Evolutionary conservation across 1,284 basidiomycete species (phyloP), one percentile per base, ranked within the genome.

Genomic region (Ganoderma boninense): DNA sequence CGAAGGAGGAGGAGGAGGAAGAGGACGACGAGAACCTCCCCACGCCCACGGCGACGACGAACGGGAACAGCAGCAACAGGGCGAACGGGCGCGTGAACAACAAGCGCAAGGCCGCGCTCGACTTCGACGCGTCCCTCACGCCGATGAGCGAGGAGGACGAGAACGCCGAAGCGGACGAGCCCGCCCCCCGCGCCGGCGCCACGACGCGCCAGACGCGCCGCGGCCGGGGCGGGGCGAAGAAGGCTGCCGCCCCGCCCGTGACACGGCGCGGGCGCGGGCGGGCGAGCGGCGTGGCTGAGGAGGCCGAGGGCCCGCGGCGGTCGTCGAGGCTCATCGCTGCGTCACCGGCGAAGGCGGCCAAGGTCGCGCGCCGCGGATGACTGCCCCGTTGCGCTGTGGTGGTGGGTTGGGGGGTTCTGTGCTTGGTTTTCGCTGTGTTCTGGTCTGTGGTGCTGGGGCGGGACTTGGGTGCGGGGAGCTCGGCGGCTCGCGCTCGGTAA

Each of bases 21-120:
- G 67, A 40, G 52, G 62, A 68, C 20, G 66, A 66, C 26, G 56
- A 69, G 49, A 32, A 35, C 29, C 29, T 57, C 14, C 54, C 16
- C 14, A 35, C 54, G 3, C 29, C 32, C 14, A 57, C 26, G 0
- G 26, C 54, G 29, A 56, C 44, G 2, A 38, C 38, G 38, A 38
- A 38, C 60, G 67, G 54, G 23, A 69, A 68, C 29, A 66, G 43
- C 18, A 69, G 66, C 29, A 68, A 49, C 13, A 60, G 57, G 40
- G 66, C 46, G 35, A 69, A 66, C 23, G 35, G 59, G 43, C 70
- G 76, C 14, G 65, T 65, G 66, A 70, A 70, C 61, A 77, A 75
- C 61, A 77, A 75, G 70, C 75, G 77, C 66, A 77, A 77, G 71
- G 76, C 72, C 6, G 65, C 68, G 26, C 67, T 72, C n/a, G 73